These are phyloP conservation scores for Magnusiomyces ingens DNA, from an alignment of 1,139 yeast species.

Conservation along the genomic window DNA sequence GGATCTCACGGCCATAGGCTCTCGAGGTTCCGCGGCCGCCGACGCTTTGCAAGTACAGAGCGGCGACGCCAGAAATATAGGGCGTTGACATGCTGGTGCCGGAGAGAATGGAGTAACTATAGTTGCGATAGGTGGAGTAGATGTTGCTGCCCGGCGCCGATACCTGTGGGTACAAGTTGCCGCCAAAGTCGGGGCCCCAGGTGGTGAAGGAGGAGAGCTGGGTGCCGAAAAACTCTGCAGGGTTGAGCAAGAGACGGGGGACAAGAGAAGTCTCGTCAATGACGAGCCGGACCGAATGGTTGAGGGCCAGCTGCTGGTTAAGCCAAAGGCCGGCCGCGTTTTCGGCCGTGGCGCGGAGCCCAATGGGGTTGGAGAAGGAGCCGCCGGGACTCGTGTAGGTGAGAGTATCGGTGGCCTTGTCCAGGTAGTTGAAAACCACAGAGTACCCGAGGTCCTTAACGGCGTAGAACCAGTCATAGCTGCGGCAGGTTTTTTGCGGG, in stretches of 20 bases:
- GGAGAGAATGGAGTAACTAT: constrained; percentile 14
- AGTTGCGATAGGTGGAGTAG: constrained; percentile 17
- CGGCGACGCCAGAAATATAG: constrained; percentile 17
- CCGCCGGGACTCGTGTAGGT: constrained; percentile 4
- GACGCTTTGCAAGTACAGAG: constrained; percentile 9
- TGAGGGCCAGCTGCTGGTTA: background rate
- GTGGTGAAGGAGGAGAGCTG: background rate
- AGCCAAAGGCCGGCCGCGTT: constrained; percentile 14
- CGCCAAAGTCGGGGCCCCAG: constrained; percentile 22
- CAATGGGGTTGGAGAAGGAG: constrained; percentile 3
- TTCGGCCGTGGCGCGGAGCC: constrained; percentile 10
- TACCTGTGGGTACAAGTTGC: constrained; percentile 19
- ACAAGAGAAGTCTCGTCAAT: constrained; percentile 3
- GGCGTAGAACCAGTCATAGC: constrained; percentile 6
- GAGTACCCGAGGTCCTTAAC: constrained; percentile 13
- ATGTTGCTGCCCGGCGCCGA: constrained; percentile 23
- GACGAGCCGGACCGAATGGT: constrained; percentile 1
- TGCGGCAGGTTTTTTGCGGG: constrained; percentile 9
- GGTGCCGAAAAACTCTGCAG: background rate
- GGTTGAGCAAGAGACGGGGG: background rate
- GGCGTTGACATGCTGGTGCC: constrained; percentile 24
- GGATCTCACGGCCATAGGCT: background rate
- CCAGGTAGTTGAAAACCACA: constrained; percentile 14
- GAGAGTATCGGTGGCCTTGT: background rate
- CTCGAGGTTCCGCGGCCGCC: background rate